Evolutionary conservation across 2,329 filamentous ascomycete species (phyloP), one percentile per base, ranked within the genome.

Genomic region (Sarocladium brachiariae): DNA sequence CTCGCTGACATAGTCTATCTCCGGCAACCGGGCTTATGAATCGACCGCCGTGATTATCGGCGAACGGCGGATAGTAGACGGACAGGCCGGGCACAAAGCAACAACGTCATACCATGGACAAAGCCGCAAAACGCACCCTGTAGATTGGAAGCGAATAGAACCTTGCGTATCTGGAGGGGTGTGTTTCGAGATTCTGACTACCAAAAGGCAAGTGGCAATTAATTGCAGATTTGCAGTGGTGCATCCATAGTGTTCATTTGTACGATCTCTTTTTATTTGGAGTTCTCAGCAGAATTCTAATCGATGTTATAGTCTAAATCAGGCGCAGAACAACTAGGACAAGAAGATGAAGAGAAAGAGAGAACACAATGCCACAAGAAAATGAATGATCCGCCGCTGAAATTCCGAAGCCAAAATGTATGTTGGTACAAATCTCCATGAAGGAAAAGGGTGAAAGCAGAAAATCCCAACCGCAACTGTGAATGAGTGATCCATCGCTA

Each of bases 401-500:
- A 33, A 47, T 7, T 25, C 43, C n/a, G n/a, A n/a, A n/a, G n/a
- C n/a, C n/a, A n/a, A 16, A 16, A 27, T 19, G 11, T 47, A 8
- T 47, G 43, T 47, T 47, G 43, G 24, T 33, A 47, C 43, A 47
- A 25, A 16, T 19, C n/a, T n/a, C n/a, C n/a, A n/a, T 47, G 21
- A 33, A 43, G n/a, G n/a, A 16, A 47, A 23, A 47, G 33, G 4
- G 16, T 7, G 13, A 30, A 30, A 30, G 13, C 7, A 30, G 13
- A 30, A 30, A 30, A 30, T 7, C 7, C 7, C 7, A 30, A 30
- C 27, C 7, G 27, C 27, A 30, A 13, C 7, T 13, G 21, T 47
- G 43, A 47, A 47, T 23, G 43, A 47, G 21, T 47, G 43, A 47
- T 47, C 43, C 43, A 23, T 47, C 43, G 43, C 43, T 47, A 31